Conservation (phyloP, 768 basidiomycete species). For the Trametes villosa region DNA sequence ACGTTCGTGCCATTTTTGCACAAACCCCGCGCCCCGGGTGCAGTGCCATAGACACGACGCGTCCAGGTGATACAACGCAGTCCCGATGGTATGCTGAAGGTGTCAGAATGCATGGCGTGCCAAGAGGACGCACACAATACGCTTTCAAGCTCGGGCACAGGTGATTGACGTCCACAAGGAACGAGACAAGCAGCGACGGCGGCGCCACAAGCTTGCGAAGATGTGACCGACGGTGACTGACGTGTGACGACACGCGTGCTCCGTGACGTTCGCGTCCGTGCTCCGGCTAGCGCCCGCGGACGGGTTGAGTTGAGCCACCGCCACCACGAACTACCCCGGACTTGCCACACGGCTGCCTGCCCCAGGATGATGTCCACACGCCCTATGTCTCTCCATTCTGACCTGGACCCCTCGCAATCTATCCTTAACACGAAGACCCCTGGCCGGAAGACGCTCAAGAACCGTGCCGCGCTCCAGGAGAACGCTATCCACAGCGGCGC, state of each 20-base stretch:
- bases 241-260: not conserved
- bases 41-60: too few species aligned
- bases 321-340: not conserved
- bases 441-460: slow-evolving; percentile 48
- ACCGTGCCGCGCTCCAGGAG: slow-evolving; percentile 48
- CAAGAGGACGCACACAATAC: too few species aligned
- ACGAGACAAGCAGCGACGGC: too few species aligned
- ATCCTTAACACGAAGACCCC: slow-evolving; percentile 53
- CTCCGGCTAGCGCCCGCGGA: not conserved
- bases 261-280: not conserved
- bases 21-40: too few species aligned
- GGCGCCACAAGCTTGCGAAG: too few species aligned
- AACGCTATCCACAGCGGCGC: slow-evolving; percentile 48
- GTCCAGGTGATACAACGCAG: too few species aligned
- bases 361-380: slow-evolving; percentile 24
- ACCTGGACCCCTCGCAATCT: slow-evolving; percentile 9
- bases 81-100: not conserved
- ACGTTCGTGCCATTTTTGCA: not conserved
- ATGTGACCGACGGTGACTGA: not conserved
- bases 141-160: too few species aligned
- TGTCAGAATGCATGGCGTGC: too few species aligned
- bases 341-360: not conserved
- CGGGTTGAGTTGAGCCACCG: slow-evolving; percentile 13
- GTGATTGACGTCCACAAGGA: too few species aligned
- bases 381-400: slow-evolving; percentile 14